Conservation (phyloP, 2,329 filamentous ascomycete species). For the Chaetomiaceae sp. region DNA sequence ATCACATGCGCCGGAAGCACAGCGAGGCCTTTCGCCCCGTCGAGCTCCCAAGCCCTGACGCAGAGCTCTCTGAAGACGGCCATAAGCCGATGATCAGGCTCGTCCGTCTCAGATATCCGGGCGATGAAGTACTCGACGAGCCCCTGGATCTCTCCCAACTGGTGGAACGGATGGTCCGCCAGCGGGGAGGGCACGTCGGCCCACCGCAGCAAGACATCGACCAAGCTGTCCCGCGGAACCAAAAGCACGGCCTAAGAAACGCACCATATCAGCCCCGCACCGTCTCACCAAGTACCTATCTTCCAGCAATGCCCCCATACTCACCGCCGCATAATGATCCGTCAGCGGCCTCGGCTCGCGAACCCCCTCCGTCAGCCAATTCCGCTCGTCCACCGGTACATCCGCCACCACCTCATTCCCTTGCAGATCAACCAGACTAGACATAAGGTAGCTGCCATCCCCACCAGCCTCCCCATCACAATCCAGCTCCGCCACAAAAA, state of each 20-base stretch:
- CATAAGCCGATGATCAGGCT: constrained; percentile 2
- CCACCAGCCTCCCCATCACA: constrained; percentile 1
- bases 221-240: constrained; percentile 15
- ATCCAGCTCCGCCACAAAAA: constrained; percentile 11
- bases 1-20: constrained; percentile 2
- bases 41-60: constrained; percentile 5
- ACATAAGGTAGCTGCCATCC: constrained; percentile 7
- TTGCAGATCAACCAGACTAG: constrained; percentile 3
- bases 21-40: constrained; percentile 7
- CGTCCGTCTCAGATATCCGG: not conserved
- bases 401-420: constrained; percentile 2
- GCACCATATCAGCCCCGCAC: not conserved
- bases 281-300: not conserved
- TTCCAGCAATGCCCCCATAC: too few species aligned
- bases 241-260: constrained; percentile 11
- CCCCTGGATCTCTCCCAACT: not conserved
- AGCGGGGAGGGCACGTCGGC: not conserved
- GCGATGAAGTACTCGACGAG: constrained; percentile 6
- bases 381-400: constrained; percentile 6
- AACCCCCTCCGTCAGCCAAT: constrained; percentile 3
- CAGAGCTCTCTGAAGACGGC: constrained; percentile 12
- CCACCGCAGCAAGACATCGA: constrained; percentile 12
- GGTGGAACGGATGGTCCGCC: not conserved
- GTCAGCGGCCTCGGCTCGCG: not conserved
- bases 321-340: constrained; percentile 4